Base-by-base conservation (phyloP, 805 yeast species). In the Saccharomyces eubayanus region DNA sequence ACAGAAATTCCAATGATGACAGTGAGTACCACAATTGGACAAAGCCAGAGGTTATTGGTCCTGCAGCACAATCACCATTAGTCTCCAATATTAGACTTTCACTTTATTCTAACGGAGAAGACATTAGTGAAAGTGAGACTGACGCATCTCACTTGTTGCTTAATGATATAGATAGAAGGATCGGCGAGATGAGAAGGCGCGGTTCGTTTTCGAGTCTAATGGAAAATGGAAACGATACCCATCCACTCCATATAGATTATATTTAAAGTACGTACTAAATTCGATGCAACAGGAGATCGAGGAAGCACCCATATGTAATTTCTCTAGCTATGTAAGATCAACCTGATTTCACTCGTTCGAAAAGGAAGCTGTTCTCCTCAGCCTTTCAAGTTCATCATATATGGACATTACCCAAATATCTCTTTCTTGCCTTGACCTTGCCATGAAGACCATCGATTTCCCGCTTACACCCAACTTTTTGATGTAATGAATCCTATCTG, bases 341-440 rank as follows among this genome's bases (percentile, higher is more conserved):
- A 16, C 24, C 24, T 36, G 43, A 6, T 16, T 36, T 16, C 3
- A 24, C 10, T 6, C 20, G 6, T 16, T 36, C 20, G 43, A 36
- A 36, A 12, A 16, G 43, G 43, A 16, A 6, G 43, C 43, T 16
- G 46, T 28, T 36, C 28, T 30, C 20, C 56, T 57, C 29, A 70
- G 58, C 47, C 75, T 62, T 51, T 73, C 77, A 41, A 73, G 46
- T 48, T 72, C 74, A n/a, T 64, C 58, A 51, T 66, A 62, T 28
- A 74, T 55, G 28, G 66, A 61, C 14, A 68, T 57, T 1, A 87
- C 91, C 98, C 98, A 91, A 31, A 80, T 57, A 62, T 92, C 97
- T 52, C 91, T 74, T 60, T 89, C 96, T 57, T 85, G 85, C 43
- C 92, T 72, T 1, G 96, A 87, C 48, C 90, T 70, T 9, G 96